Conservation (phyloP, 176 grass and related monocot genomes). For the Pontederia paniculata region DNA sequence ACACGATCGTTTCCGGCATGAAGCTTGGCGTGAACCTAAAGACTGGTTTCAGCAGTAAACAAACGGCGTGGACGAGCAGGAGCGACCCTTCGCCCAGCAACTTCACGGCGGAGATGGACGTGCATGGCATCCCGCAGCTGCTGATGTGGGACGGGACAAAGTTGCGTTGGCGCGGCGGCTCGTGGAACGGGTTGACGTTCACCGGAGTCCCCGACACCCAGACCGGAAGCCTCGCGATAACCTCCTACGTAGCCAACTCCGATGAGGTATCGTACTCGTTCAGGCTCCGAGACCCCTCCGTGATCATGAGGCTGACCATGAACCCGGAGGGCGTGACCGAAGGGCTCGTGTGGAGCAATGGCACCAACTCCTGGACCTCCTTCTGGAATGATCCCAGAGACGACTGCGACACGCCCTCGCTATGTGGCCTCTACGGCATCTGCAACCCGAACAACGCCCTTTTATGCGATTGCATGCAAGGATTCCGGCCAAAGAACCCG, state of each 20-base stretch:
- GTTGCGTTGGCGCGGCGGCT: conserved; percentile 42
- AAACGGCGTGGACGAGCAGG: conserved; percentile 41
- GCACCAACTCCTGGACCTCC: not conserved
- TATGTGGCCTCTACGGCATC: conserved; percentile 47
- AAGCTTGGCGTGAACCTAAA: conserved; percentile 36
- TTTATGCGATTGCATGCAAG: conserved; percentile 32
- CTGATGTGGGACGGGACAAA: not conserved
- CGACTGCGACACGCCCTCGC: conserved; percentile 29
- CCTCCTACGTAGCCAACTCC: conserved; percentile 18
- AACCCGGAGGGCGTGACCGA: not conserved
- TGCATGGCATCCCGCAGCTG: not conserved
- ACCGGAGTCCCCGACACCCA: conserved; percentile 60
- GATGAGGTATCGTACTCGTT: not conserved
- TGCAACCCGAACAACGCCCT: conserved; percentile 29
- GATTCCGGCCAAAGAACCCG: conserved; percentile 46
- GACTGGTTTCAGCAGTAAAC: conserved; percentile 18
- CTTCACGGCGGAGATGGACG: conserved; percentile 1
- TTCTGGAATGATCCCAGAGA: not conserved
- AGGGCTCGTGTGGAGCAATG: not conserved
- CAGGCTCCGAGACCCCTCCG: not conserved
- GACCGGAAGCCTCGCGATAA: conserved; percentile 17
- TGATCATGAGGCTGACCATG: not conserved
- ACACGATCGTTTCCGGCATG: conserved; percentile 55
- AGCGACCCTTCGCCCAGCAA: conserved; percentile 41
- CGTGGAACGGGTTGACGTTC: conserved; percentile 60